Base-by-base conservation (phyloP, 768 basidiomycete genomes). In the Dentipellis sp. region DNA sequence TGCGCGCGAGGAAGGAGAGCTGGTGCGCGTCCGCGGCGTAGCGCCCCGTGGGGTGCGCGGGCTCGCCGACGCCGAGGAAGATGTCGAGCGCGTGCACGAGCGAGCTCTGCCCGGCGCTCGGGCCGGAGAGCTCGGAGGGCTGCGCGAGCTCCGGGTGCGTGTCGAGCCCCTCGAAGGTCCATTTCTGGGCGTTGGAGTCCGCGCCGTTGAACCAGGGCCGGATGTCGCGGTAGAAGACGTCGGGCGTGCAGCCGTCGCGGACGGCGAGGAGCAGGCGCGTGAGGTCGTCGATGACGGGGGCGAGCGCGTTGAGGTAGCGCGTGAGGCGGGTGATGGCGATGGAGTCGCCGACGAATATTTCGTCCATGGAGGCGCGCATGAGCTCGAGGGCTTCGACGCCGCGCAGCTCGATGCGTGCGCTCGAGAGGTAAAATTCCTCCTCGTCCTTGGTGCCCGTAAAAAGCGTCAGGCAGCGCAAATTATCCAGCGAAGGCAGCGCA, bases 331-430 rank as follows among this genome's bases (percentile, higher is more conserved):
- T 65, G 10, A 78, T 56, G 16, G 82, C 74, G 23, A 78, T 68
- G 10, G 66, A 60, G 66, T 84, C 83, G 23, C 74, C 74, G 47
- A 94, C 80, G 75, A 93, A 94, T 29, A 84, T 76, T 68, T 95
- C 94, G 72, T 95, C 91, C 78, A 94, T 84, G 1, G 82, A 88
- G 2, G 77, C 71, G 2, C 87, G 81, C 89, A 97, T 94, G 53
- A 94, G 74, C 39, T 83, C 77, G n/a, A 97, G 81, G 0, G 87
- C 90, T 52, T 85, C 81, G 1, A 88, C 91, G 11, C 93, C 94
- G 22, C 81, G 78, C 16, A 95, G 77, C 67, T 97, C 94, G 64
- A 94, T 90, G 1, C 88, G 81, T 1, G 91, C 83, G 0, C 92
- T 93, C 47, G 84, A 78, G 49, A 95, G 77, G 71, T 90, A 97